phyloP scores from a whole-genome alignment of 345 rosid species.

The Cardiospermum halicacabum region DNA sequence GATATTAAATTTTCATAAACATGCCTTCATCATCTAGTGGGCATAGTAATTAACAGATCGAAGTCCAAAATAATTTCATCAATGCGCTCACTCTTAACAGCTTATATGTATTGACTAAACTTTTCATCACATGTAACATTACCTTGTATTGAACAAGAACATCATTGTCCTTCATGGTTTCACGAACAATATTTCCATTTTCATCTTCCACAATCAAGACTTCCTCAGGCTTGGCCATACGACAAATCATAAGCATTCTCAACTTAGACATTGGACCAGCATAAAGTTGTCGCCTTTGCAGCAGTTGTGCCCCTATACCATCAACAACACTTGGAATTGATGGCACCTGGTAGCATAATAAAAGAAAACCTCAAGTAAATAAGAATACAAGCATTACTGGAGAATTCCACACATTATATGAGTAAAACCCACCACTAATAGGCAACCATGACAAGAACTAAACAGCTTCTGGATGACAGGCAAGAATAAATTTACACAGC shows the following conservation, averaged over 20 bases:
- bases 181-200: slow-evolving; percentile 97
- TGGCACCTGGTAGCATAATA: slow-evolving; percentile 52
- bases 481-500: background rate
- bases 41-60: background rate
- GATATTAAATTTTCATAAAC: background rate
- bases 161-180: slow-evolving; percentile 99
- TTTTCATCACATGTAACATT: slow-evolving; percentile 3
- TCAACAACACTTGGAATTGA: slow-evolving; percentile 72
- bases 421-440: background rate
- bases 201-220: slow-evolving; percentile 99
- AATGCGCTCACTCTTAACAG: background rate
- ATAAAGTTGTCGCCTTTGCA: slow-evolving; percentile 90
- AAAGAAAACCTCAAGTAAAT: slow-evolving; percentile 16
- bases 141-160: slow-evolving; percentile 99
- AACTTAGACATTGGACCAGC: slow-evolving; percentile 79
- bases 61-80: background rate
- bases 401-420: background rate
- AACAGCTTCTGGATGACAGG: background rate
- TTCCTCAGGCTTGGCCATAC: slow-evolving; percentile 99
- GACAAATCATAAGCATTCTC: slow-evolving; percentile 92
- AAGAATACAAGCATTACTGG: slow-evolving; percentile 8
- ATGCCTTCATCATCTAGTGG: background rate
- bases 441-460: background rate
- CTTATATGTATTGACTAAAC: background rate
- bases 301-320: slow-evolving; percentile 72